A percentile compares a stretch with the other conserved stretches of the same genome.
These are phyloP conservation scores for Fusarium sublunatum DNA, from an alignment of 2,329 filamentous ascomycete genomes.

Conservation along the genomic window DNA sequence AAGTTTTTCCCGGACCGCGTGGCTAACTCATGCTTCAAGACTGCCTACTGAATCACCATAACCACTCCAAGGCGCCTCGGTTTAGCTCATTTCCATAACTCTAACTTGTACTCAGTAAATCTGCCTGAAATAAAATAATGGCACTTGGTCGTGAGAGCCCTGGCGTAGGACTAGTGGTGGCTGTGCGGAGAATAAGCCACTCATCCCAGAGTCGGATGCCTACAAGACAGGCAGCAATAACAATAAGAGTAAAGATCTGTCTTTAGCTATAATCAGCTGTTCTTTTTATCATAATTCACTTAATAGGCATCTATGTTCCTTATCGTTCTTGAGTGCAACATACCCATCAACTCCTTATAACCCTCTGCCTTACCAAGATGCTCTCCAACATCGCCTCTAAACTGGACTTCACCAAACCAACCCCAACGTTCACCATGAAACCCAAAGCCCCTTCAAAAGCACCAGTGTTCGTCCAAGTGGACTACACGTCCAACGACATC, in stretches of 20 bases:
- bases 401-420: constrained; percentile 29
- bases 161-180: constrained; percentile 30
- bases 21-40: no score
- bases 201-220: constrained; percentile 2
- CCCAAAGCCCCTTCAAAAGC: constrained; percentile 13
- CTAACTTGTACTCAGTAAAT: neutral
- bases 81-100: neutral
- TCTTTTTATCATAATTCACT: constrained; percentile 4
- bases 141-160: neutral
- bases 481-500: constrained; percentile 51
- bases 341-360: neutral
- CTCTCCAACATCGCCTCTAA: constrained; percentile 41
- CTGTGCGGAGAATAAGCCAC: constrained; percentile 9
- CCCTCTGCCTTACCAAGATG: constrained; percentile 25
- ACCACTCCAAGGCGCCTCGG: no score
- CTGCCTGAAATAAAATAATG: neutral
- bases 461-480: neutral
- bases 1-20: no score
- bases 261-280: constrained; percentile 2
- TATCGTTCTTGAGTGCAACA: neutral
- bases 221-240: constrained; percentile 28
- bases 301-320: neutral
- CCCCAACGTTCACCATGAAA: constrained; percentile 4
- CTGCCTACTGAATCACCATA: no score
- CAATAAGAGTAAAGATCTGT: constrained; percentile 8